A percentile compares a stretch with the other conserved stretches of the same genome.
phyloP scores from a whole-genome alignment of 208 protist species.

The Trypanosomatidae sp. region DNA sequence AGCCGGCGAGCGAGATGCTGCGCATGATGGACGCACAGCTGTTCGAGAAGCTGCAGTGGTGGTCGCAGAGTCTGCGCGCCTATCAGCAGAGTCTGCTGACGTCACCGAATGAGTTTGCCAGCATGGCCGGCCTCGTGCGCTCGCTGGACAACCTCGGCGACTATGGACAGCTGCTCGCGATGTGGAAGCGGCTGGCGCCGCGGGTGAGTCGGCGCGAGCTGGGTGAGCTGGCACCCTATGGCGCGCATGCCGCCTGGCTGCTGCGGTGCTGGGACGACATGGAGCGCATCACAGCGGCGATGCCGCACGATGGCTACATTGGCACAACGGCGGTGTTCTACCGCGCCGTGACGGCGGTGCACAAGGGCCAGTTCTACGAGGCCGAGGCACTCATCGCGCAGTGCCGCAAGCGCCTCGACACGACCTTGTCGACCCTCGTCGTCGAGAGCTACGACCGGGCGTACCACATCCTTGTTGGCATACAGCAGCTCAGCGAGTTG shows the following conservation, averaged over 20 bases:
- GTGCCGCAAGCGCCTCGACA: constrained; percentile 90
- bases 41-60: constrained; percentile 96
- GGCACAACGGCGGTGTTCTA: constrained; percentile 90
- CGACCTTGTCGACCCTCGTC: constrained; percentile 92
- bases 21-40: constrained; percentile 83
- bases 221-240: constrained; percentile 86
- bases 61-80: constrained; percentile 92
- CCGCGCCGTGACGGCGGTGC: constrained; percentile 61
- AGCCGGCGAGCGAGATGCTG: constrained; percentile 44
- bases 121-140: constrained; percentile 93
- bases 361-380: constrained; percentile 58
- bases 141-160: constrained; percentile 95
- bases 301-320: constrained; percentile 84
- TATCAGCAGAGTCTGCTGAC: constrained; percentile 75
- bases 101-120: constrained; percentile 77
- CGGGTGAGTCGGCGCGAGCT: constrained; percentile 59
- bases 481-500: constrained; percentile 98
- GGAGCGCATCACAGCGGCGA: constrained; percentile 76
- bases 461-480: constrained; percentile 93
- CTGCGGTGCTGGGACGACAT: constrained; percentile 90
- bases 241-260: constrained; percentile 93
- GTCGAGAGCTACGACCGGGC: constrained; percentile 97
- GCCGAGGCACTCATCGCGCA: constrained; percentile 82
- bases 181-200: constrained; percentile 55
- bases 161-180: constrained; percentile 79